Percentiles rank a stretch among this genome's conserved stretches.
Conservation (phyloP, 2,329 filamentous ascomycete species). For the Aspergillus sojae region DNA sequence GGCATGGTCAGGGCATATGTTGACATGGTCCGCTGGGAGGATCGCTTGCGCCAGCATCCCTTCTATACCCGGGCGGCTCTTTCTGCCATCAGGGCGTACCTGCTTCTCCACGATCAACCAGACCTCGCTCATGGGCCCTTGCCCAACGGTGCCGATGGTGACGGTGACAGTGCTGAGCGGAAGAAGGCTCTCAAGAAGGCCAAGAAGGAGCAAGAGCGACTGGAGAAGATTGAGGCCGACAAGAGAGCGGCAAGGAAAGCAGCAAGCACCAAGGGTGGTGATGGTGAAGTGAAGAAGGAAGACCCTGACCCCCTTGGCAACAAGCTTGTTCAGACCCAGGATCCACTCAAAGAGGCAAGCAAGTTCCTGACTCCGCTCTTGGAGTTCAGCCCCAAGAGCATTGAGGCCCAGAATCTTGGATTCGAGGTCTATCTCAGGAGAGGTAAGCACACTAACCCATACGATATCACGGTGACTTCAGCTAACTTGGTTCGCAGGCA, state of each 20-base stretch:
- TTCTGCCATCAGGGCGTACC: constrained; percentile 77
- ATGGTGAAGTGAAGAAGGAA: constrained; percentile 73
- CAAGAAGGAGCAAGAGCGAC: constrained; percentile 73
- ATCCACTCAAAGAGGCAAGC: constrained; percentile 82
- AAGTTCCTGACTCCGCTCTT: constrained; percentile 83
- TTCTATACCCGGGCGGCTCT: constrained; percentile 87
- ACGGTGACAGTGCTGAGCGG: constrained; percentile 64
- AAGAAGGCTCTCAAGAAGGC: constrained; percentile 92
- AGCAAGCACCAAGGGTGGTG: constrained; percentile 60
- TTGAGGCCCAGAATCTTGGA: constrained; percentile 79
- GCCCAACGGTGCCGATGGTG: constrained; percentile 54
- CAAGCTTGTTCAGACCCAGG: constrained; percentile 76
- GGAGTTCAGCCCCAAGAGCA: constrained; percentile 76
- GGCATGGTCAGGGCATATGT: constrained; percentile 94
- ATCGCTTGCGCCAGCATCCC: constrained; percentile 85
- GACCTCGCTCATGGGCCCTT: constrained; percentile 62
- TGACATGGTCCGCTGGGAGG: constrained; percentile 96
- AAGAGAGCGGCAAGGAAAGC: constrained; percentile 84
- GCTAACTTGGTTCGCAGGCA: constrained; percentile 59
- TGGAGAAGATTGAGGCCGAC: constrained; percentile 78
- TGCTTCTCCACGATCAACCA: constrained; percentile 76
- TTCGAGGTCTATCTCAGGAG: constrained; percentile 88
- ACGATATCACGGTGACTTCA: constrained; percentile 11
- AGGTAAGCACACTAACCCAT: constrained; percentile 59
- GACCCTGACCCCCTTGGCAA: constrained; percentile 85